These are phyloP conservation scores for Cafeteria roenbergensis DNA, from an alignment of 108 stramenopile species.

Conservation along the genomic window DNA sequence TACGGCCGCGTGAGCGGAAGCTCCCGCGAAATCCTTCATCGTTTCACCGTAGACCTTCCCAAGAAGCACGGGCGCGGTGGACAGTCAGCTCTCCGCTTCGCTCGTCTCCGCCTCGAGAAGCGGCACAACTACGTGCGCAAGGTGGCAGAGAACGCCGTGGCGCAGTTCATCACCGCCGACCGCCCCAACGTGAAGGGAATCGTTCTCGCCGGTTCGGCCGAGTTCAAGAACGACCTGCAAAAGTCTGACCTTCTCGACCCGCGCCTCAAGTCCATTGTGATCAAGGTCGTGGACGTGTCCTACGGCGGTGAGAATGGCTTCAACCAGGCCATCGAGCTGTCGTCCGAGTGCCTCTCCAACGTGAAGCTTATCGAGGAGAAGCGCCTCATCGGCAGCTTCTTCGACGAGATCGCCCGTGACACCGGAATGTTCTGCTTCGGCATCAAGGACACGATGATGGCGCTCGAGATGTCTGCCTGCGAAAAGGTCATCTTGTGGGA, in stretches of 20 bases:
- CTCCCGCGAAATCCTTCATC: slow-evolving; percentile 81
- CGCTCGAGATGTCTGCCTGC: slow-evolving; percentile 86
- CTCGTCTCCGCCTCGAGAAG: slow-evolving; percentile 92
- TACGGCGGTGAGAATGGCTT: slow-evolving; percentile 96
- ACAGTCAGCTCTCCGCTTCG: slow-evolving; percentile 97
- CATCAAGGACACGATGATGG: slow-evolving; percentile 91
- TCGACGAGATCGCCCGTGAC: slow-evolving; percentile 95
- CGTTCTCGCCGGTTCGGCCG: slow-evolving; percentile 89
- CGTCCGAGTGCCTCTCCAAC: slow-evolving; percentile 76
- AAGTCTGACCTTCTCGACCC: slow-evolving; percentile 84
- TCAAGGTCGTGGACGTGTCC: slow-evolving; percentile 91
- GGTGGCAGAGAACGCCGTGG: slow-evolving; percentile 88
- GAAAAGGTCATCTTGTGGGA: slow-evolving; percentile 69
- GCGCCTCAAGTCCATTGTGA: slow-evolving; percentile 72
- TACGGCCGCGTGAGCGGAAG: slow-evolving; percentile 86
- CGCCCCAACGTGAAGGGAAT: slow-evolving; percentile 86
- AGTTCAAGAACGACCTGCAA: slow-evolving; percentile 91
- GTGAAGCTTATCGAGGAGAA: slow-evolving; percentile 98
- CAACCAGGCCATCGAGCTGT: slow-evolving; percentile 94
- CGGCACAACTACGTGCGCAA: slow-evolving; percentile 97
- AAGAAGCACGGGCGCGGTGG: slow-evolving; percentile 96
- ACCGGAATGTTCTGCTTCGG: slow-evolving; percentile 98
- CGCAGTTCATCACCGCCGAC: slow-evolving; percentile 87
- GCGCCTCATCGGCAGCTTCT: slow-evolving; percentile 83
- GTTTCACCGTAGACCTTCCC: slow-evolving; percentile 93